phyloP scores from a whole-genome alignment of 306 rosid species.

The Acmispon strigosus region DNA sequence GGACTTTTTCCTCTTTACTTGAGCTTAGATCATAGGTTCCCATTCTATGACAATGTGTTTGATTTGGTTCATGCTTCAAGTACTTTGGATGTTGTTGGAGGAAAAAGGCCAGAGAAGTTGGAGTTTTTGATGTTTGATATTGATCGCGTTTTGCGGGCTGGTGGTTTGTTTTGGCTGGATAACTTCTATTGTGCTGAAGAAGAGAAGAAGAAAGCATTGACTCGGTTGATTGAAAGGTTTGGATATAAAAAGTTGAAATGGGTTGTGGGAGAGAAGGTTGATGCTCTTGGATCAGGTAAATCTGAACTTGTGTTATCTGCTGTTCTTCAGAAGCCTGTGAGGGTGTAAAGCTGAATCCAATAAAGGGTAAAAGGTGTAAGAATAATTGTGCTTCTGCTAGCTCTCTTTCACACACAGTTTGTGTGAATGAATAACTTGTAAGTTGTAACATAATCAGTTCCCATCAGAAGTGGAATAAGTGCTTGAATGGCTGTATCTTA shows the following conservation, averaged over 20 bases:
- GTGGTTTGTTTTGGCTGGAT: constrained; percentile 92
- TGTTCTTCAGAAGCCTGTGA: constrained; percentile 76
- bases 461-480: constrained; percentile 39
- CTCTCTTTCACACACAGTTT: constrained; percentile 16
- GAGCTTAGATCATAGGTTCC: constrained; percentile 84
- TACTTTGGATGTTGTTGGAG: constrained; percentile 58
- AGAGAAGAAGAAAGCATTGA: constrained; percentile 60
- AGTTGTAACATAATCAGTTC: constrained; percentile 24
- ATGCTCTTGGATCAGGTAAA: constrained; percentile 43
- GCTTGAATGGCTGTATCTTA: constrained; percentile 17
- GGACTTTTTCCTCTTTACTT: constrained; percentile 78
- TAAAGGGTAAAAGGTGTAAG: not conserved
- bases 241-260: constrained; percentile 90
- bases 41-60: constrained; percentile 82
- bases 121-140: constrained; percentile 89
- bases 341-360: constrained; percentile 38
- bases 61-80: constrained; percentile 69
- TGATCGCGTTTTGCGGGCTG: constrained; percentile 66
- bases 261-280: constrained; percentile 76
- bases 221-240: constrained; percentile 76
- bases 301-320: constrained; percentile 65
- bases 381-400: constrained; percentile 26
- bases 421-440: constrained; percentile 24
- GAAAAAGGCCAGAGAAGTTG: constrained; percentile 54
- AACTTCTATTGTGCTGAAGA: constrained; percentile 61